Conservation (phyloP, 2,329 filamentous ascomycete genomes). For the Bipolaris zeicola region DNA sequence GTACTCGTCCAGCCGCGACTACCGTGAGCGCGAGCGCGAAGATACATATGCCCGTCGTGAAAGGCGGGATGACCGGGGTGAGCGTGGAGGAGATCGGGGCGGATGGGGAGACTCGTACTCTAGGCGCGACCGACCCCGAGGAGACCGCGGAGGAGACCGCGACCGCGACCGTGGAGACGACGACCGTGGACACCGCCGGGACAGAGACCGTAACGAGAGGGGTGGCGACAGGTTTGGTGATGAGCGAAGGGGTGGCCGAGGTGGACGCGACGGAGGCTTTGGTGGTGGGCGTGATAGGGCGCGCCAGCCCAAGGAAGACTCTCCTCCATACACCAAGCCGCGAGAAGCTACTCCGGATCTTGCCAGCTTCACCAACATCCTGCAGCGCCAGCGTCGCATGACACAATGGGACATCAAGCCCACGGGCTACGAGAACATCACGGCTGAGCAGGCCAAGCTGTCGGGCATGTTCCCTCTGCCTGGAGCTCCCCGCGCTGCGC, state of each 20-base stretch:
- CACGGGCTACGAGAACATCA: constrained; percentile 96
- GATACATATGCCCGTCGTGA: constrained; percentile 81
- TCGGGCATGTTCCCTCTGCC: constrained; percentile 99
- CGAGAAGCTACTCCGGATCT: constrained; percentile 95
- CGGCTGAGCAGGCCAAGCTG: constrained; percentile 96
- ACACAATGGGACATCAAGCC: constrained; percentile 99
- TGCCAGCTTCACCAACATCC: constrained; percentile 79
- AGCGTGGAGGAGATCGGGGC: constrained; percentile 33
- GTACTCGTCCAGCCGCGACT: constrained; percentile 91
- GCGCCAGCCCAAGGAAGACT: constrained; percentile 73
- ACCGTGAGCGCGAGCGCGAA: constrained; percentile 90
- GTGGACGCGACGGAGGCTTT: constrained; percentile 32
- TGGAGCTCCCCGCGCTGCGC: constrained; percentile 90
- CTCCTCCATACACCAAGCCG: constrained; percentile 78
- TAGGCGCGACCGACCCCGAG: constrained; percentile 42
- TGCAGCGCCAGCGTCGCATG: constrained; percentile 86
- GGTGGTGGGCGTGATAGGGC: constrained; percentile 54
- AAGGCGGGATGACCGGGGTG: constrained; percentile 55
- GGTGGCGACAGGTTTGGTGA: constrained; percentile 58
- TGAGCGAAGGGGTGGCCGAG: constrained; percentile 42
- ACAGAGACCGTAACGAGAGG: constrained; percentile 52
- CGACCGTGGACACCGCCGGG: constrained; percentile 42
- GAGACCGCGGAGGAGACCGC: constrained; percentile 36
- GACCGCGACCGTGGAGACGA: constrained; percentile 26
- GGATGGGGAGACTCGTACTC: constrained; percentile 64